These are phyloP conservation scores for Spencermartinsiella ligniputridi DNA, from an alignment of 1,139 yeast genomes.

Conservation along the genomic window DNA sequence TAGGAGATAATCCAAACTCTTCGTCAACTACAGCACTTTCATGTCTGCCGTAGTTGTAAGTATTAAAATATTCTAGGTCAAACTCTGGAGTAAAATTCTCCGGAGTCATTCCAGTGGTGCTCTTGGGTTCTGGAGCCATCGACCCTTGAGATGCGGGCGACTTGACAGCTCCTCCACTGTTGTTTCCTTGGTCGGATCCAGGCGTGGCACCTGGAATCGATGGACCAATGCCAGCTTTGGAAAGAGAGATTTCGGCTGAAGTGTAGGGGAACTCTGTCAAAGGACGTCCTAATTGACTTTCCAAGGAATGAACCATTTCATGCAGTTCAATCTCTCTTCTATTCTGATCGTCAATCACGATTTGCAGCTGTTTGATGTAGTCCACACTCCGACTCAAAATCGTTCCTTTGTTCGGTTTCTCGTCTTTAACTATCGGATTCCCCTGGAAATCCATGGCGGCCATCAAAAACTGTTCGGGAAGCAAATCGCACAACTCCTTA, in stretches of 20 bases:
- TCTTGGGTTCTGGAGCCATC: conserved; percentile 6
- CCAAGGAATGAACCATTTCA: conserved; percentile 53
- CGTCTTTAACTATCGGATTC: conserved; percentile 57
- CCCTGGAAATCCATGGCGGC: conserved; percentile 19
- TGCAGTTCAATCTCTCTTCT: conserved; percentile 72
- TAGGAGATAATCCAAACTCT: conserved; percentile 6
- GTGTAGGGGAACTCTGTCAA: conserved; percentile 58
- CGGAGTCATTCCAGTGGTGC: conserved; percentile 11
- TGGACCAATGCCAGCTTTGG: conserved; percentile 60
- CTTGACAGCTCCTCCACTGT: neutral
- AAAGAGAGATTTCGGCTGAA: conserved; percentile 74
- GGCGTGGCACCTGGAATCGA: neutral
- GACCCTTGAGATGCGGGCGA: conserved; percentile 2
- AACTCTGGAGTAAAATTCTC: conserved; percentile 18
- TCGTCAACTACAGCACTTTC: conserved; percentile 16
- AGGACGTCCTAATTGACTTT: conserved; percentile 39
- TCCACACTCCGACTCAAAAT: conserved; percentile 81
- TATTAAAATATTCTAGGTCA: conserved; percentile 18
- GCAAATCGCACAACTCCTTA: conserved; percentile 66
- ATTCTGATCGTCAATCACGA: conserved; percentile 62
- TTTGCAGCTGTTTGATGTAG: conserved; percentile 70
- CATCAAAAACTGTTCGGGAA: conserved; percentile 59
- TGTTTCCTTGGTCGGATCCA: neutral
- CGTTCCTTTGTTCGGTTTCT: conserved; percentile 91
- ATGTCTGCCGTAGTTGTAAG: conserved; percentile 8